Base-by-base conservation (phyloP, 1,284 basidiomycete species). In the Cutaneotrichosporon cutaneum region DNA sequence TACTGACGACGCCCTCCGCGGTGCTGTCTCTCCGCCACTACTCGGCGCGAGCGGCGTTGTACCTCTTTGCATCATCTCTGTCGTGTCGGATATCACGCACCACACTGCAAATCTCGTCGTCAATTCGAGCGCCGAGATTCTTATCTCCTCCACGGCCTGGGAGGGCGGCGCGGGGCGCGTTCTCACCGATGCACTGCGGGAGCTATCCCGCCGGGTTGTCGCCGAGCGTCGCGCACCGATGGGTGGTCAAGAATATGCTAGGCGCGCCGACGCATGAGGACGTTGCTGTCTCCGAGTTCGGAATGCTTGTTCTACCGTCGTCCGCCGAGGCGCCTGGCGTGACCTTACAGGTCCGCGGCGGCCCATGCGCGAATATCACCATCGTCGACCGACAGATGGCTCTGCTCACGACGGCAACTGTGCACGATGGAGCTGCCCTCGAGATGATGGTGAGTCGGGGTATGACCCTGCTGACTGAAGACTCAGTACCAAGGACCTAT, bases 401-500 rank as follows among this genome's bases (percentile, higher is more conserved):
- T 4, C 13, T 36, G 10, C 35, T 36, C 13, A 36, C 35, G 13
- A 36, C 35, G 13, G 21, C 42, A 39, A 18, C 56, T 50, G 10
- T 39, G 35, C n/a, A 24, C 47, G 11, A n/a, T 21, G 30, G 36
- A 21, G 36, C 21, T 10, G 86, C 87, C 70, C 72, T 87, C 61
- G 85, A 88, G 74, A 85, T 88, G 85, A 87, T 84, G 82, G 71
- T 81, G 8, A 36, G 10, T 36, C 35, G 11, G 10, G 35, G 11
- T 36, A 5, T 36, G 35, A 36, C 35, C 35, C 35, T 33, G 9
- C 33, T 33, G 33, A 33, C 33, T 13, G 9, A 14, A 36, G 35
- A 13, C 35, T 11, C 85, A 86, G 63, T 77, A 85, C 39, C 87
- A 88, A 70, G 87, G 87, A 0, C 85, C 85, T 7, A 84, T 88